Conservation (phyloP, 768 basidiomycete species). For the Podaxis sp. region DNA sequence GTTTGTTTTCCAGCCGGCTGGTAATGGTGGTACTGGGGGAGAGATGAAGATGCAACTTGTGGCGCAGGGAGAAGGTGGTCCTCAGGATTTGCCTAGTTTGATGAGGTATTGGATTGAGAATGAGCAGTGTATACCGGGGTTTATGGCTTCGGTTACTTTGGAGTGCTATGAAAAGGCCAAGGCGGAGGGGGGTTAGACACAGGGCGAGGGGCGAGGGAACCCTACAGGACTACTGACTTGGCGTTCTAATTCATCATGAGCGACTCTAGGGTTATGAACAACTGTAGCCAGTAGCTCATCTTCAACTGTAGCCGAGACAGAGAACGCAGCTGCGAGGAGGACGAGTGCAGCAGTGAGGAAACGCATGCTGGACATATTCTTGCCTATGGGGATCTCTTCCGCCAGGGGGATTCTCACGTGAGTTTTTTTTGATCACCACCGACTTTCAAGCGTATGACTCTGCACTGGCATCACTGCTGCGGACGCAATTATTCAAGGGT, state of each 20-base stretch:
- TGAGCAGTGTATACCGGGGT: slow-evolving; percentile 85
- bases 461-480: too few relatives aligned
- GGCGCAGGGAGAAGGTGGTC: slow-evolving; percentile 72
- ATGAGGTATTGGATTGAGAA: slow-evolving; percentile 87
- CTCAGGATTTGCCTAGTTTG: slow-evolving; percentile 70
- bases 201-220: too few relatives aligned
- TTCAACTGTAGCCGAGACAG: slow-evolving; percentile 1
- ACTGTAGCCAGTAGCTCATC: background rate
- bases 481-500: too few relatives aligned
- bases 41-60: slow-evolving; percentile 67
- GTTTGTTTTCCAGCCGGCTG: slow-evolving; percentile 79
- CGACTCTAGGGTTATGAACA: too few relatives aligned
- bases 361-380: background rate
- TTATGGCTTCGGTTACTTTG: slow-evolving; percentile 84
- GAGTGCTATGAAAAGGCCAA: slow-evolving; percentile 85
- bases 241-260: background rate
- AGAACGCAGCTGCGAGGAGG: background rate
- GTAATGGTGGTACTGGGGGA: slow-evolving; percentile 31
- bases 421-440: too few relatives aligned
- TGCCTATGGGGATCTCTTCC: too few relatives aligned
- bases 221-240: too few relatives aligned
- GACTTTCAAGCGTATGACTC: too few relatives aligned
- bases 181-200: background rate
- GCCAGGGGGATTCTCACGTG: too few relatives aligned
- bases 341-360: slow-evolving; percentile 3